Evolutionary conservation across 345 rosid species (phyloP).

Genomic region (Angophora floribunda): DNA sequence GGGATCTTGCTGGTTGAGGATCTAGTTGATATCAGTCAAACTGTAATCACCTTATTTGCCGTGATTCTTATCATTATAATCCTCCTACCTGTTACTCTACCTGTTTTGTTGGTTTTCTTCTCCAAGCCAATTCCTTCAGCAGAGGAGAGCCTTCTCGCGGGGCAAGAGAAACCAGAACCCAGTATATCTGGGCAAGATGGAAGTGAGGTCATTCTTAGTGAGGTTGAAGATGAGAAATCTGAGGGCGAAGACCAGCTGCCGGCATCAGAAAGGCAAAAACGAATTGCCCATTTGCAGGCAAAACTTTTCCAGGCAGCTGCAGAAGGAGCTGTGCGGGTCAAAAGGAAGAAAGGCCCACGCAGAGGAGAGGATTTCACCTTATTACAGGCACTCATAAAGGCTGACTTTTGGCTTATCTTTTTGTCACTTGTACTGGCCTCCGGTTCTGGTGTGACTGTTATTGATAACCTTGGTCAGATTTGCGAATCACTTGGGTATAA

Average conservation of each 20-base stretch:
- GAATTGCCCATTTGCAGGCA: slow-evolving; percentile 45
- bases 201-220: slow-evolving; percentile 47
- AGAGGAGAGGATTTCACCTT: slow-evolving; percentile 82
- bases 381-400: slow-evolving; percentile 53
- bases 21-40: slow-evolving; percentile 36
- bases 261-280: slow-evolving; percentile 30
- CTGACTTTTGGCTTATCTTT: slow-evolving; percentile 73
- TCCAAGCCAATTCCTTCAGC: not conserved
- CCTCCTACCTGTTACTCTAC: slow-evolving; percentile 48
- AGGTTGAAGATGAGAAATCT: slow-evolving; percentile 56
- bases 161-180: slow-evolving; percentile 15
- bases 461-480: slow-evolving; percentile 86
- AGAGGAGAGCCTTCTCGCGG: slow-evolving; percentile 21
- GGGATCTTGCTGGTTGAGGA: slow-evolving; percentile 62
- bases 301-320: slow-evolving; percentile 57
- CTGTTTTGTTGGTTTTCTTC: slow-evolving; percentile 29
- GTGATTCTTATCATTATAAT: slow-evolving; percentile 38
- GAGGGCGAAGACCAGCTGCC: slow-evolving; percentile 46
- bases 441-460: slow-evolving; percentile 78
- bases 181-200: slow-evolving; percentile 9
- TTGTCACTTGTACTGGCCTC: slow-evolving; percentile 58
- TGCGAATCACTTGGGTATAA: slow-evolving; percentile 54
- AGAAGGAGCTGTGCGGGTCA: slow-evolving; percentile 49
- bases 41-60: slow-evolving; percentile 21
- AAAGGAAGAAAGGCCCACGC: slow-evolving; percentile 47